Evolutionary conservation across 2,329 filamentous ascomycete species (phyloP), one percentile per base, ranked within the genome.

Genomic region (Hymenoscyphus albidus): DNA sequence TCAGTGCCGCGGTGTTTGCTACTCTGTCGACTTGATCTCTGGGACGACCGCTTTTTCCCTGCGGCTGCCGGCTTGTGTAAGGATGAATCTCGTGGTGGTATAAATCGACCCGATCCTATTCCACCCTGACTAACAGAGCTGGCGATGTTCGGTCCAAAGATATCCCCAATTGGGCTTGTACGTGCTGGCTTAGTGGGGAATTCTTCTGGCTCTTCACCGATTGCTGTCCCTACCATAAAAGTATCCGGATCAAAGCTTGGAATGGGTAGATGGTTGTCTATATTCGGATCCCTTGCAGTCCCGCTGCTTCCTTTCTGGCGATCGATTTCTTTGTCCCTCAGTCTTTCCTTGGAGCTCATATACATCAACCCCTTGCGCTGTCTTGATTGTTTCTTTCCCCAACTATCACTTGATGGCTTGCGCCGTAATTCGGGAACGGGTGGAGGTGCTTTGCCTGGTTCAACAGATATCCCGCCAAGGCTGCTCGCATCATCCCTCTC

Each of bases 311-410:
- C 72, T 51, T 86, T 81, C 71, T 85, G 88, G 70, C 83, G 83
- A 68, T 90, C 87, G 3, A 78, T 77, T 67, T 90, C 87, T 68
- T 82, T 86, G 61, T 87, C 85, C 57, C 84, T 82, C 57, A 91
- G 77, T 38, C 82, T 81, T 74, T 92, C 89, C 73, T 85, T 88
- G 57, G 89, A 91, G 77, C 83, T 87, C 87, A 89, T 91, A 72
- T 91, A 90, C 83, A 88, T 87, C 72, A 91, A 77, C 2, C 87
- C 84, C 73, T 83, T 85, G 67, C 83, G 76, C 64, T 78, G 78
- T 35, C 85, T 80, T 2, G 76, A 75, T 51, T 81, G 77, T 73
- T 85, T 88, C 74, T 79, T 84, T 22, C 83, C 83, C 85, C 86
- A 88, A 74, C 84, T 88, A 70, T 89, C 86, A 67, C 82, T 79